Conservation (phyloP, 768 basidiomycete genomes). For the Tulasnella sp. region DNA sequence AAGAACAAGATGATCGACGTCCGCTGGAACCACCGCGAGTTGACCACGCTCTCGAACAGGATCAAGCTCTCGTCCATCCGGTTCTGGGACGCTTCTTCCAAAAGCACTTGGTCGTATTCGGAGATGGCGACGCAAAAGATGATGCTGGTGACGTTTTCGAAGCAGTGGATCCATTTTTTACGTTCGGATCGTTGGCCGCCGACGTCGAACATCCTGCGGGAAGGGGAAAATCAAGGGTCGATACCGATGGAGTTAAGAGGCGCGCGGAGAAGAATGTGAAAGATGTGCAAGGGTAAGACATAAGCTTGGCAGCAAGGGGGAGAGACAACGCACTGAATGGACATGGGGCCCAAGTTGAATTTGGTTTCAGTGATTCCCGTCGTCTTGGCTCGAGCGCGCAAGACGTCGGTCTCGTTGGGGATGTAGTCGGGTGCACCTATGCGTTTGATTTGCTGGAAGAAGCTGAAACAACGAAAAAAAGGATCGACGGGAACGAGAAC, state of each 20-base stretch:
- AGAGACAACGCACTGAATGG: constrained; percentile 41
- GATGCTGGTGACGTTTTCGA: constrained; percentile 49
- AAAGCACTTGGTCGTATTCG: constrained; percentile 50
- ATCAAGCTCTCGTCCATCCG: constrained; percentile 48
- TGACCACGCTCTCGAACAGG: constrained; percentile 47
- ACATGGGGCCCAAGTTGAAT: constrained; percentile 47
- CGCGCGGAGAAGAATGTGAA: too few relatives aligned
- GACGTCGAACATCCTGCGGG: constrained; percentile 48
- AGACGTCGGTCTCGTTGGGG: constrained; percentile 46
- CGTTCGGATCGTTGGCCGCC: constrained; percentile 49
- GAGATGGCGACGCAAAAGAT: constrained; percentile 50
- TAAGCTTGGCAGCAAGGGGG: background rate
- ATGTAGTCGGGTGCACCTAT: constrained; percentile 45
- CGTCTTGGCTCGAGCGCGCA: constrained; percentile 48
- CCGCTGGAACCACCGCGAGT: constrained; percentile 48
- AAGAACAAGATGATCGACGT: constrained; percentile 45
- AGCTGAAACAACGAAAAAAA: constrained; percentile 35
- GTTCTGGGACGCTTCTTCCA: constrained; percentile 48
- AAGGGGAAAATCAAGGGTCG: background rate
- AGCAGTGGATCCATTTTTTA: constrained; percentile 46
- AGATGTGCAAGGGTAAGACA: too few relatives aligned
- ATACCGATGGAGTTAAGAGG: background rate
- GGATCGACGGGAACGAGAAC: too few relatives aligned
- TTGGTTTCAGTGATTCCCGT: constrained; percentile 49
- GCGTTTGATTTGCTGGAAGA: constrained; percentile 45